Evolutionary conservation across 2,329 filamentous ascomycete genomes (phyloP).

Genomic region (Tetracladium maxilliforme): DNA sequence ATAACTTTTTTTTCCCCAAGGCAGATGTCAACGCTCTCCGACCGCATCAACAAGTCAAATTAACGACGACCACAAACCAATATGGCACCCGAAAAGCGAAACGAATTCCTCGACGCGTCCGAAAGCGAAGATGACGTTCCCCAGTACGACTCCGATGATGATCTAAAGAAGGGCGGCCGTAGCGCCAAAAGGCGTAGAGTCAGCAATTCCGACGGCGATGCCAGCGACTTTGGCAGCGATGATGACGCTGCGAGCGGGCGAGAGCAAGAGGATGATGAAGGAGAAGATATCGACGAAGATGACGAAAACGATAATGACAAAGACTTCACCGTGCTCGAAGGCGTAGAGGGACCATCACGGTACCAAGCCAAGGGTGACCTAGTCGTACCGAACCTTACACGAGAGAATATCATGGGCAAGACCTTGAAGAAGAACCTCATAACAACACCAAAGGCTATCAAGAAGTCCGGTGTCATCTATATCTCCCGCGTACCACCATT

Average conservation of each 20-base stretch:
- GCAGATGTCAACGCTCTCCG: no score
- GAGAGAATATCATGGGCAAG: conserved; percentile 5
- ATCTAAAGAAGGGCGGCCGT: conserved; percentile 50
- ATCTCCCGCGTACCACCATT: conserved; percentile 75
- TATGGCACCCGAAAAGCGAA: conserved; percentile 57
- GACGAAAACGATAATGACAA: conserved; percentile 14
- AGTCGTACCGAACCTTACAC: conserved; percentile 4
- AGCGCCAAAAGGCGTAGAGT: conserved; percentile 50
- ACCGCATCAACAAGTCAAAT: no score
- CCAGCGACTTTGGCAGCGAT: conserved; percentile 20
- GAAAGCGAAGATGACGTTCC: conserved; percentile 40
- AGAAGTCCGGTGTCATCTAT: conserved; percentile 69
- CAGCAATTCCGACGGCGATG: conserved; percentile 22
- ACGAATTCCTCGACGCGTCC: conserved; percentile 51
- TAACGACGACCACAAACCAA: no score
- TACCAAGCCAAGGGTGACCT: conserved; percentile 6
- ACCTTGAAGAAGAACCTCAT: conserved; percentile 48
- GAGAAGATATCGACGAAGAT: conserved; percentile 12
- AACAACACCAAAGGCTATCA: conserved; percentile 45
- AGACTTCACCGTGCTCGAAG: conserved; percentile 11
- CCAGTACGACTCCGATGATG: conserved; percentile 53
- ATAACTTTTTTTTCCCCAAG: no score
- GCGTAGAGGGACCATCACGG: conserved; percentile 9
- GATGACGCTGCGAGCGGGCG: conserved; percentile 7
- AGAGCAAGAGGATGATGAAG: conserved; percentile 11